Conservation (phyloP, 495 filamentous ascomycete species). For the Podospora sp. region DNA sequence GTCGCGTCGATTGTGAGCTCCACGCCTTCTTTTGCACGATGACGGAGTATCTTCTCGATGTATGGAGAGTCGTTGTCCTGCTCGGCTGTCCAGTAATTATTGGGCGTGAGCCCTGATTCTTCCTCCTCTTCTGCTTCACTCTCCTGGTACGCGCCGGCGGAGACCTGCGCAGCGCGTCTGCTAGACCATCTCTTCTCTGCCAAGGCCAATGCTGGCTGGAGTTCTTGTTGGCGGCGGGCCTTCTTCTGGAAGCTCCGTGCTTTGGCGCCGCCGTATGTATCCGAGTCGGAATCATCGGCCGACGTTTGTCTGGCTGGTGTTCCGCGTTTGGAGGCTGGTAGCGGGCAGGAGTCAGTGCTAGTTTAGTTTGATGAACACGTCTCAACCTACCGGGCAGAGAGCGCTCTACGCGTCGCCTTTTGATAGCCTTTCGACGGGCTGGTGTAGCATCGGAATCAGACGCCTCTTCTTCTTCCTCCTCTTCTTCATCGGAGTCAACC, state of each 20-base stretch:
- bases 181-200: conserved; percentile 89
- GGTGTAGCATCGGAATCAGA: conserved; percentile 67
- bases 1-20: conserved; percentile 58
- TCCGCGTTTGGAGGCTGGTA: conserved; percentile 65
- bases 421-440: conserved; percentile 49
- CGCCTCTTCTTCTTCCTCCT: conserved; percentile 57
- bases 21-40: conserved; percentile 72
- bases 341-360: conserved; percentile 30
- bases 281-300: conserved; percentile 65
- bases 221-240: conserved; percentile 64
- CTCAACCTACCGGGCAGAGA: conserved; percentile 51
- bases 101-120: conserved; percentile 57
- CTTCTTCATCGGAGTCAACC: conserved; percentile 74
- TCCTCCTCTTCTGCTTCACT: conserved; percentile 75
- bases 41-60: conserved; percentile 87
- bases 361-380: not conserved
- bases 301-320: conserved; percentile 62
- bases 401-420: conserved; percentile 53
- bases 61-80: conserved; percentile 72
- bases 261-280: conserved; percentile 75
- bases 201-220: conserved; percentile 59
- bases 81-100: conserved; percentile 62
- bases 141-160: conserved; percentile 86
- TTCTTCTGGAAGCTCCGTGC: conserved; percentile 69
- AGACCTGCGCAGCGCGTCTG: conserved; percentile 79